Evolutionary conservation across 2,329 filamentous ascomycete species (phyloP).

Genomic region (Fusarium pseudonygamai): DNA sequence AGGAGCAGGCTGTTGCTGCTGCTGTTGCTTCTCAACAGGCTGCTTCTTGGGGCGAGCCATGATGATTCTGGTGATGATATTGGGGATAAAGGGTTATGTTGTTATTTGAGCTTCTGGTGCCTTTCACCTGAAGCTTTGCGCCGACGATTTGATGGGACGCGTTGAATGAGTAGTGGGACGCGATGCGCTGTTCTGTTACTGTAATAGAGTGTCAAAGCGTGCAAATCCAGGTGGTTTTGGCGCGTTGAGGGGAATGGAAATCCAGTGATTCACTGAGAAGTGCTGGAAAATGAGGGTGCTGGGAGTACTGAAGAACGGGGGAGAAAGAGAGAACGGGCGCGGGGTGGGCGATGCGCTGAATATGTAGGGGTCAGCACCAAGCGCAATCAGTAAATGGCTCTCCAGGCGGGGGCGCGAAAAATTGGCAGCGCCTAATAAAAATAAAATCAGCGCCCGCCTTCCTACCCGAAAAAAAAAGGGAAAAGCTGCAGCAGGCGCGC

Average conservation of each 20-base stretch:
- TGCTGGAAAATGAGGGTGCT: slow-evolving; percentile 41
- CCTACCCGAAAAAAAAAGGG: slow-evolving; percentile 29
- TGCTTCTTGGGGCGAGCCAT: slow-evolving; percentile 61
- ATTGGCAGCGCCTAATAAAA: slow-evolving; percentile 30
- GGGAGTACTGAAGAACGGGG: slow-evolving; percentile 46
- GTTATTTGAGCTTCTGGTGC: background rate
- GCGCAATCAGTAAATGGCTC: slow-evolving; percentile 48
- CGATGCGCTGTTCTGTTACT: slow-evolving; percentile 30
- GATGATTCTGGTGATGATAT: slow-evolving; percentile 12
- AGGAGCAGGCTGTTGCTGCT: slow-evolving; percentile 47
- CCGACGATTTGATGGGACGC: slow-evolving; percentile 16
- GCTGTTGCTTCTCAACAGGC: slow-evolving; percentile 45
- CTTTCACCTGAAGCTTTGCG: slow-evolving; percentile 15
- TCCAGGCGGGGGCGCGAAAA: slow-evolving; percentile 33
- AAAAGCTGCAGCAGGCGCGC: slow-evolving; percentile 38
- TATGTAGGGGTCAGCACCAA: slow-evolving; percentile 47
- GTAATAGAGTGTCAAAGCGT: slow-evolving; percentile 38
- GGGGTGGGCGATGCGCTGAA: slow-evolving; percentile 49
- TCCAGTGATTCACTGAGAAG: slow-evolving; percentile 29
- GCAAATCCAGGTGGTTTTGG: slow-evolving; percentile 42
- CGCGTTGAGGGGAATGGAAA: slow-evolving; percentile 34
- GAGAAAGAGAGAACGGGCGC: slow-evolving; percentile 44
- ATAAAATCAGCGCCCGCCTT: slow-evolving; percentile 22
- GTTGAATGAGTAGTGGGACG: slow-evolving; percentile 28
- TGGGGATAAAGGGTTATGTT: background rate